Percentiles rank a stretch among this genome's conserved stretches.
Evolutionary conservation across 192 early-diverging fungal genomes (phyloP).

Genomic region (Phycomyces nitens): DNA sequence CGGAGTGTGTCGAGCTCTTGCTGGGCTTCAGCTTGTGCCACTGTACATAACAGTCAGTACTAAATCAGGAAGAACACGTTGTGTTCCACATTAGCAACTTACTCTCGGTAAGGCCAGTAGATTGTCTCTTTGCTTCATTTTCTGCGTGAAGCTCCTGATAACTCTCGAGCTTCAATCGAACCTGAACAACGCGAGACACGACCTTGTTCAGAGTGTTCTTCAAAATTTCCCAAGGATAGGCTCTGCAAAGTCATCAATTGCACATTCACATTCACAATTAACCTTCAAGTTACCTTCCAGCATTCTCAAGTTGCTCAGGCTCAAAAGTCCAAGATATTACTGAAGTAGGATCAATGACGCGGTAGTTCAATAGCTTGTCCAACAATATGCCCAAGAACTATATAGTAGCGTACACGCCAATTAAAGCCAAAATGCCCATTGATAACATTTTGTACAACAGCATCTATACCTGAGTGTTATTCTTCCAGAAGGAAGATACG

Average conservation of each 20-base stretch:
- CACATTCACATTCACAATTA: too few species aligned
- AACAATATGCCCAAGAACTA: slow-evolving; percentile 87
- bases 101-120: slow-evolving; percentile 19
- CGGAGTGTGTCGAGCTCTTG: slow-evolving; percentile 44
- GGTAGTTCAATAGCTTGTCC: slow-evolving; percentile 94
- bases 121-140: slow-evolving; percentile 30
- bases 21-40: slow-evolving; percentile 33
- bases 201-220: slow-evolving; percentile 84
- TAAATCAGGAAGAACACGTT: not conserved
- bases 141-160: slow-evolving; percentile 27
- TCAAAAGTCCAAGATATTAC: slow-evolving; percentile 82
- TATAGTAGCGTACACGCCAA: not conserved
- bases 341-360: slow-evolving; percentile 80
- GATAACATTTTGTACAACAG: not conserved
- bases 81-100: not conserved
- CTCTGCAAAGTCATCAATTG: too few species aligned
- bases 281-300: slow-evolving; percentile 42
- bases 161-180: slow-evolving; percentile 51
- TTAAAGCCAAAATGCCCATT: not conserved
- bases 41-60: slow-evolving; percentile 6
- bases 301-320: slow-evolving; percentile 39
- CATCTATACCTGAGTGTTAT: slow-evolving; percentile 66
- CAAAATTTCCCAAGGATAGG: slow-evolving; percentile 84
- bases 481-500: slow-evolving; percentile 81
- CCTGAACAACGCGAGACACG: slow-evolving; percentile 72